Conservation (phyloP, 2,329 filamentous ascomycete species). For the Orbilia javanica region DNA sequence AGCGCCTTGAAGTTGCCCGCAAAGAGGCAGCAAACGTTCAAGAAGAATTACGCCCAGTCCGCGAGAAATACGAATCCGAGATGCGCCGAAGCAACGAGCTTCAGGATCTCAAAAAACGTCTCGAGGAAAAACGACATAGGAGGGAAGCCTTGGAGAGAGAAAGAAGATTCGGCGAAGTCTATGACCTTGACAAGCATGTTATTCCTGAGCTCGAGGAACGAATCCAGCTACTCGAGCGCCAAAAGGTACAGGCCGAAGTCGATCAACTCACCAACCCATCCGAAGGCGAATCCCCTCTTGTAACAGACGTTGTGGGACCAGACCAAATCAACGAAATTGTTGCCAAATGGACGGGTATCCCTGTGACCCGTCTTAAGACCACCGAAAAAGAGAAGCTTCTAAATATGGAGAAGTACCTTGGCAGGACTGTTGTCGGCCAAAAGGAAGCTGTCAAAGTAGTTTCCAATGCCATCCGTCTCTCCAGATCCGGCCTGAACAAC, state of each 20-base stretch:
- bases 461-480: slow-evolving; percentile 93
- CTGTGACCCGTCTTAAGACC: slow-evolving; percentile 91
- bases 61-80: slow-evolving; percentile 95
- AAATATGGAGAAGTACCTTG: slow-evolving; percentile 90
- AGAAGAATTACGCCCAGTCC: slow-evolving; percentile 89
- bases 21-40: slow-evolving; percentile 94
- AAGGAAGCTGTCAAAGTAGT: slow-evolving; percentile 92
- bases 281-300: slow-evolving; percentile 72
- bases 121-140: slow-evolving; percentile 91
- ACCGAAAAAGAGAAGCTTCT: slow-evolving; percentile 99
- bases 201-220: slow-evolving; percentile 89
- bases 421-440: slow-evolving; percentile 89
- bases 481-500: slow-evolving; percentile 92
- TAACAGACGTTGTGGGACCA: slow-evolving; percentile 93
- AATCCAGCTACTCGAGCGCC: slow-evolving; percentile 83
- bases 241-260: slow-evolving; percentile 78
- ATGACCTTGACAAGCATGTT: slow-evolving; percentile 95
- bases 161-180: slow-evolving; percentile 85
- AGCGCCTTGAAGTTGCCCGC: slow-evolving; percentile 83
- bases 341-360: slow-evolving; percentile 96
- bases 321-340: slow-evolving; percentile 99
- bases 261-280: slow-evolving; percentile 71
- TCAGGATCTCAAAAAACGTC: slow-evolving; percentile 93
- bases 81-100: slow-evolving; percentile 91
- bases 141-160: slow-evolving; percentile 91